Evolutionary conservation across 768 basidiomycete species (phyloP), one percentile per base, ranked within the genome.

Genomic region (Termitomyces bulborhizus): DNA sequence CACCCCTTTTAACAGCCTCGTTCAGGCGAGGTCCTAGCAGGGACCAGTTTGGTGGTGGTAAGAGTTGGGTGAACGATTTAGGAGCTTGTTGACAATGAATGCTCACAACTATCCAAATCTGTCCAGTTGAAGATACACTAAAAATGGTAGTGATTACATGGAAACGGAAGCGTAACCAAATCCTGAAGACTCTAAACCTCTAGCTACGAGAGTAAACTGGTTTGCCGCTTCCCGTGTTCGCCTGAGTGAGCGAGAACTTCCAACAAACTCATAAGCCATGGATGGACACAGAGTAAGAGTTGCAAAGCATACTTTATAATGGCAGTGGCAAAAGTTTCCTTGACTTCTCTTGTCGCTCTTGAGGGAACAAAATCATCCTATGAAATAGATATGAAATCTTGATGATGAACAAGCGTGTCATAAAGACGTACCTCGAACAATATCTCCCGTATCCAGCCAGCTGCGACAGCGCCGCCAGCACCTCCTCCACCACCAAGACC

Each of bases 141-240:
- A 40, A n/a, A 26, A 49, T 8, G 26, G 13, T 26, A 6, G 6
- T 40, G n/a, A 29, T 49, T 65, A 82, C 79, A 82, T 81, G 36
- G 76, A 74, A 51, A 83, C 73, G 4, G 85, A 83, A 2, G 90
- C 83, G 67, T 88, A 92, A 7, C 93, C 93, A 68, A 94, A 95
- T 57, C 82, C 85, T 8, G 91, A 87, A 7, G 88, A 90, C 61
- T 91, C 90, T 54, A 94, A 68, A 2, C 93, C 93, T 63, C 93
- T 72, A 11, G 91, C 87, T 18, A 96, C 80, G 0, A 96, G 76
- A 1, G 87, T 86, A 68, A 96, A 94, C 58, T 95, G 90, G 60
- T 93, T 85, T 11, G 91, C 85, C 0, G 93, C 92, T 39, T 93
- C 92, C 58, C 88, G 75, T 36, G 85, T 91, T 60, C 77, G 79